phyloP scores from a whole-genome alignment of 495 filamentous ascomycete species.

The Aspergillus nidulans region DNA sequence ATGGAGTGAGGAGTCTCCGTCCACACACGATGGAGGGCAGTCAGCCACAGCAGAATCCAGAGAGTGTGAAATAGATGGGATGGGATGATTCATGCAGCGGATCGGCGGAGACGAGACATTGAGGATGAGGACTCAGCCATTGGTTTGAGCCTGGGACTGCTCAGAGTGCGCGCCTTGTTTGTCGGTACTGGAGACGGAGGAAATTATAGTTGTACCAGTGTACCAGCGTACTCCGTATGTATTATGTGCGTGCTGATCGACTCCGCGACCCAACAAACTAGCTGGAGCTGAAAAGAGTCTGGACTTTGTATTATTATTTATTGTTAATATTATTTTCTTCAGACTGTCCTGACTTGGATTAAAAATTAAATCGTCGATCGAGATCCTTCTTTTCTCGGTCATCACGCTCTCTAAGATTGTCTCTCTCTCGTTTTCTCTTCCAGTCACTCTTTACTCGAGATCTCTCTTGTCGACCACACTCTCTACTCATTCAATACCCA shows the following conservation, averaged over 20 bases:
- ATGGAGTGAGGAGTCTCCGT: not conserved
- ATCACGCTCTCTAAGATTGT: conserved; percentile 3
- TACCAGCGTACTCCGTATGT: too few relatives aligned
- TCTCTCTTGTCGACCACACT: conserved; percentile 6
- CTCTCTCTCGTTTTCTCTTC: conserved; percentile 1
- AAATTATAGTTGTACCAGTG: too few relatives aligned
- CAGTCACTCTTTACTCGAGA: conserved; percentile 10
- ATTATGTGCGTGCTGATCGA: conserved; percentile 7
- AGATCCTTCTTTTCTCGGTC: conserved; percentile 7
- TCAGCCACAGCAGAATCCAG: not conserved
- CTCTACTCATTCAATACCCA: conserved; percentile 7
- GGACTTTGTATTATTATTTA: not conserved
- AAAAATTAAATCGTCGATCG: conserved; percentile 9
- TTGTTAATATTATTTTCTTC: not conserved
- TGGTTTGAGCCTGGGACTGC: not conserved
- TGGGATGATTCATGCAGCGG: conserved; percentile 2
- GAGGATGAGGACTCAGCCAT: not conserved
- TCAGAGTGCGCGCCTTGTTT: not conserved
- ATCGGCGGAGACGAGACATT: not conserved
- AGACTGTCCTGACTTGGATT: not conserved
- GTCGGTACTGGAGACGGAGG: not conserved
- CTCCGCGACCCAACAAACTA: conserved; percentile 5
- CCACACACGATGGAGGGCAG: not conserved
- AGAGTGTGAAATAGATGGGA: too few relatives aligned
- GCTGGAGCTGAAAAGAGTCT: conserved; percentile 1